A percentile compares a stretch with the other conserved stretches of the same genome.
These are phyloP conservation scores for Colletotrichum zoysiae DNA, from an alignment of 2,329 filamentous ascomycete genomes.

Conservation along the genomic window DNA sequence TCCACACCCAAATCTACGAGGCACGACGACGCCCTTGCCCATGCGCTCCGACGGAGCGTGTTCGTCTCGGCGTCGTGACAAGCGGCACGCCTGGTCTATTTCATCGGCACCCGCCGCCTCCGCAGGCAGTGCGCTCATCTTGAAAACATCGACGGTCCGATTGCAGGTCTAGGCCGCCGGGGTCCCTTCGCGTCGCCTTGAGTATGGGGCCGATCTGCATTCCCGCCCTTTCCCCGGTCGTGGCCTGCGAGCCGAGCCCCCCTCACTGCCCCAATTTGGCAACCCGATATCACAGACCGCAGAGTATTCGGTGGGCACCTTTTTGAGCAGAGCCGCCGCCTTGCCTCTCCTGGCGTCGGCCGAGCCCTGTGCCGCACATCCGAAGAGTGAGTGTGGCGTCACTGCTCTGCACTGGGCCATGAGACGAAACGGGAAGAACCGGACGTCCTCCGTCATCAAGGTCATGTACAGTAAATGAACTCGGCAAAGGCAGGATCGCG, in stretches of 20 bases:
- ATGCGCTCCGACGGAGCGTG: background rate
- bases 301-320: background rate
- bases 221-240: slow-evolving; percentile 28
- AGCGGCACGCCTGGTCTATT: background rate
- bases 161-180: background rate
- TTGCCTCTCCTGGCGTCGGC: slow-evolving; percentile 4
- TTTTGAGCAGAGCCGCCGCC: background rate
- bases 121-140: background rate
- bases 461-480: background rate
- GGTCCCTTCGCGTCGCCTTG: slow-evolving; percentile 9
- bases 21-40: background rate
- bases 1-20: slow-evolving; percentile 11
- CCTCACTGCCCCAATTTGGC: background rate
- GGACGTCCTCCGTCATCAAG: background rate
- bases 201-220: slow-evolving; percentile 28
- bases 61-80: background rate
- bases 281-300: slow-evolving; percentile 10
- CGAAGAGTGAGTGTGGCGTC: background rate
- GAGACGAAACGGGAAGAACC: slow-evolving; percentile 17
- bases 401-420: background rate
- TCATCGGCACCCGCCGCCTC: background rate
- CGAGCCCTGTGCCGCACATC: slow-evolving; percentile 19
- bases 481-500: background rate
- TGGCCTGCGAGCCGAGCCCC: slow-evolving; percentile 18
- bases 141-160: background rate